Evolutionary conservation across 495 filamentous ascomycete species (phyloP).

Genomic region (Chaetomium cochliodes): DNA sequence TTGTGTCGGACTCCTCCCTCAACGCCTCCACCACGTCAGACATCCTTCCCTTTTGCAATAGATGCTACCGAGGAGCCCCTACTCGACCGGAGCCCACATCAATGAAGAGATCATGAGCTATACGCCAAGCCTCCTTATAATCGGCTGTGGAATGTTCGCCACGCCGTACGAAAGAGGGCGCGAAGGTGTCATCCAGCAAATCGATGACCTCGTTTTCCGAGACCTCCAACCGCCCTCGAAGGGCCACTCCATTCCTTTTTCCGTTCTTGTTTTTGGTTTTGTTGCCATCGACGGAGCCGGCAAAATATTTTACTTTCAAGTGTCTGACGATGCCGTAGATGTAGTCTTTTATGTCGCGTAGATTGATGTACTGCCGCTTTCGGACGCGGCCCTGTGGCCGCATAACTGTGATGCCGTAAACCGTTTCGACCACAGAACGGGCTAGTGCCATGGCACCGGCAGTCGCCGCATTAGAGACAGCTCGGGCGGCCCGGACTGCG

Average conservation of each 20-base stretch:
- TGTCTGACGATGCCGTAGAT: background rate
- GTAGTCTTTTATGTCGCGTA: background rate
- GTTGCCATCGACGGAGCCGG: background rate
- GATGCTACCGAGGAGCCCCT: no score
- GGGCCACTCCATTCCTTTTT: background rate
- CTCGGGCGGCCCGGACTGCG: background rate
- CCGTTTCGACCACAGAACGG: background rate
- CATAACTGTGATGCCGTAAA: background rate
- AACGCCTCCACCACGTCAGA: no score
- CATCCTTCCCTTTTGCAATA: no score
- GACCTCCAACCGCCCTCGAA: background rate
- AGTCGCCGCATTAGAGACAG: background rate
- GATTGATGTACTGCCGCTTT: background rate
- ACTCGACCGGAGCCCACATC: no score
- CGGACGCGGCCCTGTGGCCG: background rate
- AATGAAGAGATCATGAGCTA: background rate
- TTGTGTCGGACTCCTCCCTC: no score
- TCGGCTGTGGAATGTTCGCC: background rate
- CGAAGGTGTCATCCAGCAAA: background rate
- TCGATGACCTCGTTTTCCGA: background rate
- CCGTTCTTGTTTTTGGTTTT: background rate
- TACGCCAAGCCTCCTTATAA: background rate
- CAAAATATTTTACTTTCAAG: background rate
- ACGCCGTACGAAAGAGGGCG: background rate
- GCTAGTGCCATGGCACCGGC: background rate